These are phyloP conservation scores for Botrytis porri DNA, from an alignment of 2,329 filamentous ascomycete genomes.

Conservation along the genomic window DNA sequence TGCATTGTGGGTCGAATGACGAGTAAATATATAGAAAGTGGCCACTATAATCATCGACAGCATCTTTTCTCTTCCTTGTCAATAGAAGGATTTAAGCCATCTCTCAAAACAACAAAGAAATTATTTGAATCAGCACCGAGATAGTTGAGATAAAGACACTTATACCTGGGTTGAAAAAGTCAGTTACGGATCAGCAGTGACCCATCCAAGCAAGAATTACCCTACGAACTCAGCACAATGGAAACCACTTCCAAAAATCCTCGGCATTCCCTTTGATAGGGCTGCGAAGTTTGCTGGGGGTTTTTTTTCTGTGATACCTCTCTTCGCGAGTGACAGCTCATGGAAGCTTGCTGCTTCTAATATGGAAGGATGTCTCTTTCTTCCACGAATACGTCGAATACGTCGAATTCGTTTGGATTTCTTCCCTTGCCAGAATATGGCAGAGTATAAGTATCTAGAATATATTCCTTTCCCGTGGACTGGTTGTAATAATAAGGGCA, in stretches of 20 bases:
- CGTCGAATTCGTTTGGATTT: background rate
- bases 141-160: background rate
- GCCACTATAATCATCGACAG: background rate
- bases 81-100: background rate
- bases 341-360: background rate
- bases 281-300: background rate
- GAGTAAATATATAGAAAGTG: background rate
- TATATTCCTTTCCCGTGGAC: slow-evolving; percentile 12
- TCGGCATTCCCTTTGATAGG: background rate
- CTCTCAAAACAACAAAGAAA: background rate
- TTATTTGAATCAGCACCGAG: background rate
- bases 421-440: background rate
- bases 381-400: background rate
- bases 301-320: slow-evolving; percentile 2
- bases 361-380: background rate
- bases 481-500: background rate
- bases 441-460: slow-evolving; percentile 11
- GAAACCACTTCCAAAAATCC: background rate
- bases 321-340: background rate
- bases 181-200: background rate
- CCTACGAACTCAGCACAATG: background rate
- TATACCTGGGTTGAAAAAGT: slow-evolving; percentile 8
- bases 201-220: background rate
- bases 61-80: background rate
- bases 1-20: background rate